Evolutionary conservation across 345 rosid species (phyloP), one percentile per base, ranked within the genome.

Genomic region (Salix arbutifolia): DNA sequence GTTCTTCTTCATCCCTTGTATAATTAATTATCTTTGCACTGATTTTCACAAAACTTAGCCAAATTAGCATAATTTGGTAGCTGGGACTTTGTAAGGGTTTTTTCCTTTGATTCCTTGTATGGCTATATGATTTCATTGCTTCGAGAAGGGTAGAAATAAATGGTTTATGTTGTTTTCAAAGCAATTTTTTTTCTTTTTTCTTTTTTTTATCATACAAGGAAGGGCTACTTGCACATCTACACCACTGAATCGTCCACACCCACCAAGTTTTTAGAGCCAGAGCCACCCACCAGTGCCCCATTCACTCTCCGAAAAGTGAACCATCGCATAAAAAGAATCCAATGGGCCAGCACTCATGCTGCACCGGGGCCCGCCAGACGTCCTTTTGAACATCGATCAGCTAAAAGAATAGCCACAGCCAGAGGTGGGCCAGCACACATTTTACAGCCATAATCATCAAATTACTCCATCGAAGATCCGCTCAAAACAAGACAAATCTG

Each of bases 291-390:
- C 23, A 30, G 8, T 46, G 42, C 31, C 77, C 50, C 66, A 26
- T 61, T 67, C 26, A 8, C 19, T 77, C 46, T 67, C 38, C 69
- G n/a, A 66, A 65, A 72, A 38, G 13, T 37, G 35, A 71, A 31
- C 0, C 23, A 16, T 4, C 40, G 40, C 16, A 0, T 4, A 50
- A 40, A 62, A 68, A 60, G 82, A 71, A 76, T 75, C 82, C 82
- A 56, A 81, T 37, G 76, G 33, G 67, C 48, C 50, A 25, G 52
- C 77, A 8, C 67, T 9, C 25, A 16, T 18, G 6, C 50, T 56
- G 50, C 76, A 52, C 72, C 25, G 33, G 38, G 67, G 72, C 61
- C 70, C 77, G 69, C 61, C 18, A 37, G 19, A 35, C 69, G 64
- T 25, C 14, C 23, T n/a, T n/a, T n/a, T 14, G 26, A 4, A 9